Conservation (phyloP, 306 rosid species). For the Fagus sylvatica region DNA sequence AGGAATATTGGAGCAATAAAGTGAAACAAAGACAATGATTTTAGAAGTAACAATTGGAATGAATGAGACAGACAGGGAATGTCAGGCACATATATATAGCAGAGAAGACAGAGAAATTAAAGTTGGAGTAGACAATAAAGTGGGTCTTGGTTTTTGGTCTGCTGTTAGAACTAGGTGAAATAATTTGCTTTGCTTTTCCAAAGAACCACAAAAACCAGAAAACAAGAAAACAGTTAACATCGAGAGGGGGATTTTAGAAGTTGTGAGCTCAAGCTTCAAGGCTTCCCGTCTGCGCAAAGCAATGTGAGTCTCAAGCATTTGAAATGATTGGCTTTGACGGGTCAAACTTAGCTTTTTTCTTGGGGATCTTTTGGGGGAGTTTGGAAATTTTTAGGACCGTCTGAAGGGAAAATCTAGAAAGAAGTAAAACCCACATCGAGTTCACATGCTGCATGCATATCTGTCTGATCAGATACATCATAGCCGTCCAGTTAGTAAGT, state of each 20-base stretch:
- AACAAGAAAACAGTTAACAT: conserved; percentile 16
- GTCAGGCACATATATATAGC: neutral
- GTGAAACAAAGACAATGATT: neutral
- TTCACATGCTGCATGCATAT: neutral
- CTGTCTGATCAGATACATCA: neutral
- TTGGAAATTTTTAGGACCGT: neutral
- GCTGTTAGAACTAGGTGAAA: neutral
- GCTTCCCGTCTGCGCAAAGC: conserved; percentile 45
- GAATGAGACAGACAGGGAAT: conserved; percentile 20
- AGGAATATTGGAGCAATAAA: conserved; percentile 4
- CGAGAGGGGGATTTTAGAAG: conserved; percentile 23
- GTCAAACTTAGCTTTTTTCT: conserved; percentile 50
- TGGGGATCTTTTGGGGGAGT: neutral
- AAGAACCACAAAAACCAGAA: conserved; percentile 6
- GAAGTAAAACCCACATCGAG: neutral
- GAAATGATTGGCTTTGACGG: conserved; percentile 78
- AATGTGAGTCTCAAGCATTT: conserved; percentile 44
- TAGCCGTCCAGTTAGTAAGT: neutral
- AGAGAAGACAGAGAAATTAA: conserved; percentile 4
- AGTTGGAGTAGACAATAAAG: conserved; percentile 16
- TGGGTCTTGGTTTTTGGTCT: conserved; percentile 20
- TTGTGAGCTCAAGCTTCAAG: conserved; percentile 46
- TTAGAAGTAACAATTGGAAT: neutral
- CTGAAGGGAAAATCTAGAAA: neutral
- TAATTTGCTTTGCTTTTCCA: conserved; percentile 11